Percentiles rank a stretch among this genome's conserved stretches.
These are phyloP conservation scores for Microglena sp. DNA, from an alignment of 139 green algal species.

Conservation along the genomic window DNA sequence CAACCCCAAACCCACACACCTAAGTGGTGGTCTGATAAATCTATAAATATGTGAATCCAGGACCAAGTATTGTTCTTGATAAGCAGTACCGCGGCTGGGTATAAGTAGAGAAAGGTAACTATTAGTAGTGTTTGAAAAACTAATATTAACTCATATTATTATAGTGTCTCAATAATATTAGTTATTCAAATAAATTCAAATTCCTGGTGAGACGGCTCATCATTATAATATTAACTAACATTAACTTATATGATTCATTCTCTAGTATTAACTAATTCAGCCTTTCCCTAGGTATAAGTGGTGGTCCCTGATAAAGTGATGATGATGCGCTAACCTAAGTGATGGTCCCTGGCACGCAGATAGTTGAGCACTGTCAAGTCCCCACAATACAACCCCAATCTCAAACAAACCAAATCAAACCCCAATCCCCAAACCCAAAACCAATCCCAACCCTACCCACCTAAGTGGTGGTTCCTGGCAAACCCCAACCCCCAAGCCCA, in stretches of 20 bases:
- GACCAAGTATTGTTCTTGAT: too few relatives aligned
- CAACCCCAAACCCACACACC: too few relatives aligned
- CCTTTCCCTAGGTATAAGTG: not conserved
- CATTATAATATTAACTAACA: not conserved
- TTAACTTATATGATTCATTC: not conserved
- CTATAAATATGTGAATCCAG: too few relatives aligned
- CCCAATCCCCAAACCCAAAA: too few relatives aligned
- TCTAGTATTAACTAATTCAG: not conserved
- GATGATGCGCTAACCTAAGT: conserved; percentile 3
- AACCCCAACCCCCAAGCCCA: too few relatives aligned
- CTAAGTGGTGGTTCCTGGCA: not conserved
- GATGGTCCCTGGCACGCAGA: conserved; percentile 13
- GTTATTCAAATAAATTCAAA: not conserved
- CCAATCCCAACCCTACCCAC: too few relatives aligned
- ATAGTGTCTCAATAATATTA: not conserved
- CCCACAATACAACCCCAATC: too few relatives aligned
- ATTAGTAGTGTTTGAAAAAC: too few relatives aligned
- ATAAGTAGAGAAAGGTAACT: too few relatives aligned
- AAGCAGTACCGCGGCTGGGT: too few relatives aligned
- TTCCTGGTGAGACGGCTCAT: not conserved
- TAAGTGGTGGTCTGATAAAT: too few relatives aligned
- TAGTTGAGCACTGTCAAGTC: conserved; percentile 20
- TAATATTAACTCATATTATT: not conserved
- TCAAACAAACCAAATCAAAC: too few relatives aligned
- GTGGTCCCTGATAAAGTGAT: not conserved